Conservation (phyloP, 768 basidiomycete genomes). For the Lentinula sp. region DNA sequence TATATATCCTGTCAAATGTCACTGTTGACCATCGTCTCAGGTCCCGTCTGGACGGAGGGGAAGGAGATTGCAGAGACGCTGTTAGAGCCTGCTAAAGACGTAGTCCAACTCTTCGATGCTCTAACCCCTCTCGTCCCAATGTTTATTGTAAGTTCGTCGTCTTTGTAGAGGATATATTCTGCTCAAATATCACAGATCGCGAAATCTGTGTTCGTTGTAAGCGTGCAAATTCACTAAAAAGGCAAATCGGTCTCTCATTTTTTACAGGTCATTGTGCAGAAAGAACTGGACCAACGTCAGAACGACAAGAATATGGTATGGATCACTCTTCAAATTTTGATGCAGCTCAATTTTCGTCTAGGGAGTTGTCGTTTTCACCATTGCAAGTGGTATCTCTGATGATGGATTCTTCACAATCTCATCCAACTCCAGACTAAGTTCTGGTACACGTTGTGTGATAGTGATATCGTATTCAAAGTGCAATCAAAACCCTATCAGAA, state of each 20-base stretch:
- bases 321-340: not conserved
- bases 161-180: not conserved
- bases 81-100: constrained; percentile 6
- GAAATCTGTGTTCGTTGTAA: constrained; percentile 5
- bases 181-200: not conserved
- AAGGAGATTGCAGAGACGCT: constrained; percentile 2
- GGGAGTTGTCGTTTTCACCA: not conserved
- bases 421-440: constrained; percentile 1
- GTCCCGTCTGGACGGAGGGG: constrained; percentile 1
- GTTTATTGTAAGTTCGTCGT: not conserved
- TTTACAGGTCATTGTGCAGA: constrained; percentile 2
- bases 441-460: constrained; percentile 9
- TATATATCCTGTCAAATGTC: not conserved
- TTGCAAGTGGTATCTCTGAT: not conserved
- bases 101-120: constrained; percentile 2
- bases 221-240: not conserved
- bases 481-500: not conserved
- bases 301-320: constrained; percentile 9
- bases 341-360: not conserved
- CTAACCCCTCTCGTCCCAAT: constrained; percentile 1
- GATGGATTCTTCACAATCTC: not conserved
- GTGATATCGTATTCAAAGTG: constrained; percentile 3
- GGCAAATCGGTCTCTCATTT: not conserved
- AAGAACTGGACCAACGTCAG: constrained; percentile 4
- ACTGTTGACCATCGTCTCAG: not conserved